Conservation (phyloP, 2,329 filamentous ascomycete species). For the Endocalyx cinctus region DNA sequence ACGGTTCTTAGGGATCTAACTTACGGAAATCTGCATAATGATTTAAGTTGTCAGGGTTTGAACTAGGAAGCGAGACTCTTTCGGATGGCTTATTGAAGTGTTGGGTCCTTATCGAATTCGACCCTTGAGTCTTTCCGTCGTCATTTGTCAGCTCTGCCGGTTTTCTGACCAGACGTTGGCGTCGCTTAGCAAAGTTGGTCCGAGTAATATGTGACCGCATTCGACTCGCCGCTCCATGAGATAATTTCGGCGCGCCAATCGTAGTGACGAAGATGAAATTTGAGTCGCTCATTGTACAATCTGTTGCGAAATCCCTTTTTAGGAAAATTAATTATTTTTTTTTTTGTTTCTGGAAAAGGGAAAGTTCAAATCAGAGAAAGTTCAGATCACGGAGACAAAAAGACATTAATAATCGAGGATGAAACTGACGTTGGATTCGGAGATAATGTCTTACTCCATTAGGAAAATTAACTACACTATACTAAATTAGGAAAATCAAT, state of each 20-base stretch:
- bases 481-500: constrained; percentile 9
- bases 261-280: constrained; percentile 14
- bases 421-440: no score
- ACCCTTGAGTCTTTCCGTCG: no score
- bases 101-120: no score
- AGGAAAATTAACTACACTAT: constrained; percentile 4
- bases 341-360: no score
- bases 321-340: constrained; percentile 11
- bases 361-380: no score
- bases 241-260: constrained; percentile 12
- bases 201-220: constrained; percentile 16
- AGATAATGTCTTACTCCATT: no score
- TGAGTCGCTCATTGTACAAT: constrained; percentile 9
- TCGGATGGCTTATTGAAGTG: not conserved
- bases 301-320: constrained; percentile 7
- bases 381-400: no score
- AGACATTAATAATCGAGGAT: no score
- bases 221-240: constrained; percentile 8
- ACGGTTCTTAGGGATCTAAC: no score
- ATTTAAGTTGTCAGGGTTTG: not conserved
- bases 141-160: no score
- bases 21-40: no score
- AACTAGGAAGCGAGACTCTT: not conserved
- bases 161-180: no score
- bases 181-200: constrained; percentile 16